phyloP scores from a whole-genome alignment of 306 rosid genomes.

The Hippophae gyantsensis region DNA sequence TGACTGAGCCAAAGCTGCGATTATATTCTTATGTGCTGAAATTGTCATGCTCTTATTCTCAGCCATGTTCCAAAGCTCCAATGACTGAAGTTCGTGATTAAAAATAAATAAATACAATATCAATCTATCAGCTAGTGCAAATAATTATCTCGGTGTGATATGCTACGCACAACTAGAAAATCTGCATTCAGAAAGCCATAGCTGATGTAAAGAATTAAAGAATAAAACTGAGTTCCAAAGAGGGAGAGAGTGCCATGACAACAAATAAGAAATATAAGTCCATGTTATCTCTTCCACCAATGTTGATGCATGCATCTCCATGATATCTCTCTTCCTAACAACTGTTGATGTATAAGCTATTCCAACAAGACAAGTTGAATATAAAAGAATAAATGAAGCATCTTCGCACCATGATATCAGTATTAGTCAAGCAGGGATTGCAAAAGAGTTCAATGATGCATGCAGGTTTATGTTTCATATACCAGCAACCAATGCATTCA shows the following conservation, averaged over 20 bases:
- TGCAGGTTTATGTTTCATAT: background rate
- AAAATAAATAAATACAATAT: background rate
- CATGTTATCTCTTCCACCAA: too few relatives aligned
- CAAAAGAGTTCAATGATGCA: background rate
- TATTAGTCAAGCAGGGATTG: background rate
- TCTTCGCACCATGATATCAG: background rate
- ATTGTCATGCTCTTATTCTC: conserved; percentile 75
- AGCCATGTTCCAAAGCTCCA: conserved; percentile 83
- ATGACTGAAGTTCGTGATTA: conserved; percentile 38
- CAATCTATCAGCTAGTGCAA: background rate
- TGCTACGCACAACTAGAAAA: background rate
- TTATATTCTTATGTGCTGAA: conserved; percentile 63
- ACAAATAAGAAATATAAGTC: too few relatives aligned
- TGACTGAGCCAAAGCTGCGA: conserved; percentile 80
- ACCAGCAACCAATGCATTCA: background rate
- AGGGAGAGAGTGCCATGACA: background rate
- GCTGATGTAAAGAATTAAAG: background rate
- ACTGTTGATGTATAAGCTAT: too few relatives aligned
- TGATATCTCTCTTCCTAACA: too few relatives aligned
- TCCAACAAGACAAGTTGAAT: too few relatives aligned
- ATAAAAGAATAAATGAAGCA: too few relatives aligned
- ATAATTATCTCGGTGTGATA: background rate
- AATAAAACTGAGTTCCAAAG: background rate
- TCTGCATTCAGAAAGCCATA: background rate
- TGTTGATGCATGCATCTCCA: too few relatives aligned